phyloP scores from a whole-genome alignment of 495 filamentous ascomycete genomes.

The Talaromyces nanjingensis region DNA sequence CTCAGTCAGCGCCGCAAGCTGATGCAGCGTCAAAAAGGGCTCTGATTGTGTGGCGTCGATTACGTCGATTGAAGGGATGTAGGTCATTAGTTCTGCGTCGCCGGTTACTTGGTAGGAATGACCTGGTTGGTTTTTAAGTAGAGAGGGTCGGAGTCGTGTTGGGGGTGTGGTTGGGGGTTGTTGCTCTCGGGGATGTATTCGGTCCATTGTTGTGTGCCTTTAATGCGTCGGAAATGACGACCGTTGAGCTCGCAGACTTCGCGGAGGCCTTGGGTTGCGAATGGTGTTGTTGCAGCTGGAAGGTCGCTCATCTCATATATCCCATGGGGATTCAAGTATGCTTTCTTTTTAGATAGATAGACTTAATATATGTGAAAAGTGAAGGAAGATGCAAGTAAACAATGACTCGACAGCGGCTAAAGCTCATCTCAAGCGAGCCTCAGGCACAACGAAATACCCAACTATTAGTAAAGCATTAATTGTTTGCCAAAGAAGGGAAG shows the following conservation, averaged over 20 bases:
- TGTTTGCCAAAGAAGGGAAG: too few relatives aligned
- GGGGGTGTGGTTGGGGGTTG: neutral
- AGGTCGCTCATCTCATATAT: neutral
- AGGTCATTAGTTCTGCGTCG: conserved; percentile 18
- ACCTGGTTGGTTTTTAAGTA: conserved; percentile 18
- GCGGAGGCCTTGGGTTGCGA: conserved; percentile 12
- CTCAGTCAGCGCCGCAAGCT: conserved; percentile 11
- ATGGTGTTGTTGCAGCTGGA: conserved; percentile 6
- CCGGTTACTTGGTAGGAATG: conserved; percentile 16
- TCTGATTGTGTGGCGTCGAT: conserved; percentile 5
- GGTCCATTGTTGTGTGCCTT: conserved; percentile 11
- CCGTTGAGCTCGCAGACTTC: conserved; percentile 18
- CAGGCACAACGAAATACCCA: neutral
- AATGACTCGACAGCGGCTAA: neutral
- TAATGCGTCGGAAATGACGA: conserved; percentile 11
- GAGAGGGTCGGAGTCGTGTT: neutral
- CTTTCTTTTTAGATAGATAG: neutral
- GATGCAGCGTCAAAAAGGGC: conserved; percentile 9
- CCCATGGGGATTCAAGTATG: neutral
- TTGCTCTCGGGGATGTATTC: neutral
- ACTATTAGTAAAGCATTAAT: too few relatives aligned
- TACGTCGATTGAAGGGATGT: conserved; percentile 12
- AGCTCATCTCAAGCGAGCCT: neutral
- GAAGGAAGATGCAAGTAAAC: neutral
- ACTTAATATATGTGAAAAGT: too few relatives aligned